These are phyloP conservation scores for Candida ponderosae DNA, from an alignment of 805 yeast genomes.

Conservation along the genomic window DNA sequence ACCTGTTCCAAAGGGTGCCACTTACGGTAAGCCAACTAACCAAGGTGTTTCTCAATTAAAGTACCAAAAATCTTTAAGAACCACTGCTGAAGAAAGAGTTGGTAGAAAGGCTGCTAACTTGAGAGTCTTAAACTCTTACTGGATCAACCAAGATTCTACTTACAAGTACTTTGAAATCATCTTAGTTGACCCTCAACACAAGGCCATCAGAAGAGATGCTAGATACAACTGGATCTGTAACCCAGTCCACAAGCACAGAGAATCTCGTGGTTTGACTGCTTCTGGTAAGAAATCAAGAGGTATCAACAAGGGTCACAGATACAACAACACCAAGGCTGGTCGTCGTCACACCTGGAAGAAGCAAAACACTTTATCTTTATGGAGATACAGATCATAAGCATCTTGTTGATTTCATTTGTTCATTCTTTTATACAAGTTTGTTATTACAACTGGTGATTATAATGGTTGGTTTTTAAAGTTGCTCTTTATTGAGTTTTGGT, in stretches of 20 bases:
- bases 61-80: slow-evolving; percentile 96
- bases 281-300: slow-evolving; percentile 99
- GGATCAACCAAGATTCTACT: slow-evolving; percentile 99
- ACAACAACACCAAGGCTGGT: slow-evolving; percentile 97
- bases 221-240: slow-evolving; percentile 99
- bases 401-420: too few relatives aligned
- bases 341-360: slow-evolving; percentile 99
- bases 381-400: slow-evolving; percentile 87
- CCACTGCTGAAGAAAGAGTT: slow-evolving; percentile 99
- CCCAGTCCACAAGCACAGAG: slow-evolving; percentile 99
- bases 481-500: too few relatives aligned
- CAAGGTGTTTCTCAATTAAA: slow-evolving; percentile 99
- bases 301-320: slow-evolving; percentile 99
- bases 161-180: slow-evolving; percentile 99
- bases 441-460: too few relatives aligned
- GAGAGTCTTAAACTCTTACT: slow-evolving; percentile 99
- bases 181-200: slow-evolving; percentile 95
- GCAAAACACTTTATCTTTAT: slow-evolving; percentile 95
- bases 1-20: slow-evolving; percentile 99
- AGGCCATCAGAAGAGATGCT: slow-evolving; percentile 98
- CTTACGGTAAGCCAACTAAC: slow-evolving; percentile 99
- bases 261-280: slow-evolving; percentile 97
- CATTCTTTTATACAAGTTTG: too few relatives aligned
- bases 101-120: slow-evolving; percentile 98
- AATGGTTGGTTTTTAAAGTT: too few relatives aligned